Conservation (phyloP, 106 monocot genomes). For the Dioscorea zingiberensis region DNA sequence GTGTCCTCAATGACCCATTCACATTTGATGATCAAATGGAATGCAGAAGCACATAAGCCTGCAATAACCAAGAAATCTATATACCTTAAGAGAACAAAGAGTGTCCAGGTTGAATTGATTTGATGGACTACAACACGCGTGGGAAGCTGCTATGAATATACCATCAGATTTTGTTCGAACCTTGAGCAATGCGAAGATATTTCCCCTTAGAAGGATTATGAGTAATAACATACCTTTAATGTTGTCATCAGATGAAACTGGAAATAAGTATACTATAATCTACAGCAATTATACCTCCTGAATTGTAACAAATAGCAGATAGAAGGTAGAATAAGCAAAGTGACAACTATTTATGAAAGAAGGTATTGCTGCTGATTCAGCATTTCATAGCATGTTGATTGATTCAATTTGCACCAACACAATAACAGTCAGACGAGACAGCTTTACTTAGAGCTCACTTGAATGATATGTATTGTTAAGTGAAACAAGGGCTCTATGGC, state of each 20-base stretch:
- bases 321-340: background rate
- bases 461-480: background rate
- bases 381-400: no score
- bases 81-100: background rate
- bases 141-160: constrained; percentile 73
- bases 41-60: constrained; percentile 73
- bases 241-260: background rate
- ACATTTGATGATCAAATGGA: constrained; percentile 49
- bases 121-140: constrained; percentile 35
- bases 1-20: constrained; percentile 13
- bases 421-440: background rate
- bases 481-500: constrained; percentile 59
- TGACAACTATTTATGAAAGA: background rate
- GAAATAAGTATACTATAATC: no score
- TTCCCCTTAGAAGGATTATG: constrained; percentile 86
- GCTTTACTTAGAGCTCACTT: background rate
- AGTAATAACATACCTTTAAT: constrained; percentile 74
- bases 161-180: constrained; percentile 84
- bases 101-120: background rate
- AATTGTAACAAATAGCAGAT: background rate
- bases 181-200: constrained; percentile 53
- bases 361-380: background rate
- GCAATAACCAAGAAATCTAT: background rate
- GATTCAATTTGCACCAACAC: no score
- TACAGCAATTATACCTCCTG: no score